Base-by-base conservation (phyloP, 805 yeast genomes). In the Spathaspora hagerdaliae region DNA sequence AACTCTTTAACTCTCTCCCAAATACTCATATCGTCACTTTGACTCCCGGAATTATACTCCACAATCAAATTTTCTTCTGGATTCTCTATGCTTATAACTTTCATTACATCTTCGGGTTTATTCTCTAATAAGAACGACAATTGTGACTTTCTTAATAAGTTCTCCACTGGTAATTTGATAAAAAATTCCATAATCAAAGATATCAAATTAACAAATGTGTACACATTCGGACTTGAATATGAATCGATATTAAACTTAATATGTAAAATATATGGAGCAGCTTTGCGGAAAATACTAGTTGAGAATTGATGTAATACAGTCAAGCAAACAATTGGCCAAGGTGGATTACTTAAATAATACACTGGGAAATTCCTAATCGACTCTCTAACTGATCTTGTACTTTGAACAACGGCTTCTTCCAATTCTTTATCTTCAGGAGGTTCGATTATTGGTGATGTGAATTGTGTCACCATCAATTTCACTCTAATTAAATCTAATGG, bases 401-500 rank as follows among this genome's bases (percentile, higher is more conserved):
- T 35, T 35, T 36, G 42, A 9, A 43, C 24, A 4, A 39, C 27
- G 8, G 33, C 29, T n/a, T 31, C 15, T 29, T 42, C 27, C 39
- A 27, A 12, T 33, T 38, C 36, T 10, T 44, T 37, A 7, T 40
- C 51, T 11, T 42, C 48, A 36, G 5, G 3, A 3, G 32, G 32
- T 19, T 31, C 36, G 6, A 38, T 37, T 11, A 41, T 41, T 9
- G 63, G 60, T 31, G 48, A 56, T 27, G 71, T 73, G 29, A 88
- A 77, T 7, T 81, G 79, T 1, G 95, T 84, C 7, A 88, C 78
- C 53, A 90, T 81, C 35, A 92, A 71, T 51, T 83, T 80, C 34
- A 94, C 85, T 50, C 90, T 81, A 32, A 92, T 85, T 43, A 91
- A 69, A 54, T 87, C 95, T 40, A 92, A 64, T 1, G 97, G 97